Evolutionary conservation across 129 eudicot species (phyloP), one percentile per base, ranked within the genome.

Genomic region (Centrapalus pauciflorus): DNA sequence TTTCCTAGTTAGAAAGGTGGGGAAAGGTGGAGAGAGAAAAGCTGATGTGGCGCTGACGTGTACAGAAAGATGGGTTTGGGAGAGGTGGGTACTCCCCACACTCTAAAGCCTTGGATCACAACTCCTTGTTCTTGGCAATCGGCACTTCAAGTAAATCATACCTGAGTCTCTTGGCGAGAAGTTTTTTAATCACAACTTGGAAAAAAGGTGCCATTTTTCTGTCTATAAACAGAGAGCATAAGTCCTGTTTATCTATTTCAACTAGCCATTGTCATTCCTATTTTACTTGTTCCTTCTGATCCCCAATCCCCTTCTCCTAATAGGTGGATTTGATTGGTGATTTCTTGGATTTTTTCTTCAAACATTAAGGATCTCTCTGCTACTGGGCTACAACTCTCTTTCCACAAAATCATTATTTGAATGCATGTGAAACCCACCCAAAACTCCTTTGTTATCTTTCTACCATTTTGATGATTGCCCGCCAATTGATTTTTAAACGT

Each of bases 391-490:
- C 12, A 40, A 40, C n/a, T 9, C 13, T 5, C n/a, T 27, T 46
- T 10, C 58, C 46, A 9, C 13, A 48, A 11, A 2, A 20, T 60
- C 9, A 23, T 34, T 4, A 60, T 14, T 20, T 24, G 11, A 34
- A 60, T 33, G 11, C 19, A 60, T 33, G 49, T 33, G 16, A 20
- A 20, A 3, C 58, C 66, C 14, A 38, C 17, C 8, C 1, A 10
- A 4, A 16, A 17, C 17, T 46, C n/a, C 13, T 5, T 60, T 2
- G n/a, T 10, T 6, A 43, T 20, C 48, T 23, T 28, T 28, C 2
- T 37, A 8, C 50, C 3, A 4, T 23, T 75, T 69, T 80, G 7
- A 89, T 89, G 96, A 81, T 85, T 56, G 55, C 78, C 80, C 95
- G 87, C 81, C 90, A 79, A 41, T 65, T 81, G 24, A 35, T 54